A percentile compares a stretch with the other conserved stretches of the same genome.
Conservation (phyloP, 495 filamentous ascomycete species). For the Emericellopsis terricola region DNA sequence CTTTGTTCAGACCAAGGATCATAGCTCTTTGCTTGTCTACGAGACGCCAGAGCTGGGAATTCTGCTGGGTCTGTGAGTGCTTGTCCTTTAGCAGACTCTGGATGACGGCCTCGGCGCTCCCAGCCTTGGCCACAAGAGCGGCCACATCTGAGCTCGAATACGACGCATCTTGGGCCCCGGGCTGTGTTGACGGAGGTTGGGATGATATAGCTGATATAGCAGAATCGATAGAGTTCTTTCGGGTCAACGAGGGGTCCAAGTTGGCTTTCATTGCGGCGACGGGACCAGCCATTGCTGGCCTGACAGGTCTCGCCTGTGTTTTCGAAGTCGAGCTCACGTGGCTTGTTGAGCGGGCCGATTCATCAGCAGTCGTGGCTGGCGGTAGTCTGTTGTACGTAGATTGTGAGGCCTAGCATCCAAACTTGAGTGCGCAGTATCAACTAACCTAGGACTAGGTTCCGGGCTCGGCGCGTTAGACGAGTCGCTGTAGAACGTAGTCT, state of each 20-base stretch:
- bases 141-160: slow-evolving; percentile 41
- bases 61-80: slow-evolving; percentile 69
- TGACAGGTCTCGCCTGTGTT: no score
- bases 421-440: no score
- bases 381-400: no score
- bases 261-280: no score
- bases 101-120: slow-evolving; percentile 79
- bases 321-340: no score
- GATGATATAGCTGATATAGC: slow-evolving; percentile 75
- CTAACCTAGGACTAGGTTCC: slow-evolving; percentile 1
- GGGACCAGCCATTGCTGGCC: slow-evolving; percentile 15
- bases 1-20: slow-evolving; percentile 86
- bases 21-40: slow-evolving; percentile 93
- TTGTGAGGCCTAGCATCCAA: no score
- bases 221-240: slow-evolving; percentile 90
- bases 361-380: no score
- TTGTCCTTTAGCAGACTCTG: slow-evolving; percentile 83
- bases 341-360: no score
- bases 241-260: no score
- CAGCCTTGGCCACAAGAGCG: slow-evolving; percentile 61
- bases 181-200: slow-evolving; percentile 33
- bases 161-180: slow-evolving; percentile 34
- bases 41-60: slow-evolving; percentile 82
- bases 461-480: slow-evolving; percentile 2
- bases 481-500: slow-evolving; percentile 3